A percentile compares a stretch with the other conserved stretches of the same genome.
Conservation (phyloP, 2,329 filamentous ascomycete species). For the Leptographium radiaticola region DNA sequence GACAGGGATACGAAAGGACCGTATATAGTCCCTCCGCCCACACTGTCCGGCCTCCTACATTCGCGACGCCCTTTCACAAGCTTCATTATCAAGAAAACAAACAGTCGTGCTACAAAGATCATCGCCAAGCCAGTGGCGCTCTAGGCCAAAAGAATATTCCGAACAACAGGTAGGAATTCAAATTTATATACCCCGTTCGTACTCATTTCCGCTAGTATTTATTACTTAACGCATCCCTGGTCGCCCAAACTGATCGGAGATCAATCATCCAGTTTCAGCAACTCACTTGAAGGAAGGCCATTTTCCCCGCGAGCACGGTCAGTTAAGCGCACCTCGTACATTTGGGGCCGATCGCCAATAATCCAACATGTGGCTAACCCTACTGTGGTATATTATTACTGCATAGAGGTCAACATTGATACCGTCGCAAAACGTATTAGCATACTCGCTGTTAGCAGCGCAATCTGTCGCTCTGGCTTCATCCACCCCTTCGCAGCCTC, state of each 20-base stretch:
- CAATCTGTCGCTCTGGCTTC: slow-evolving; percentile 13
- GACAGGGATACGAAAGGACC: slow-evolving; percentile 6
- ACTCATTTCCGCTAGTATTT: not conserved
- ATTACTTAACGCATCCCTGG: not conserved
- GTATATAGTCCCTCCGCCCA: slow-evolving; percentile 11
- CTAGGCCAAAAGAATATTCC: not conserved
- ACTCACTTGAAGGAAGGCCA: not conserved
- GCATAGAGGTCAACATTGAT: not conserved
- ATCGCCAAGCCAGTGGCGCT: slow-evolving; percentile 1
- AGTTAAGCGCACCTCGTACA: not conserved
- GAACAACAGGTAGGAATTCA: too few species aligned
- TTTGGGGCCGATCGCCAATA: not conserved
- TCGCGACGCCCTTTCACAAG: slow-evolving; percentile 7
- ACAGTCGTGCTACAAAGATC: slow-evolving; percentile 1
- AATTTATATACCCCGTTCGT: not conserved
- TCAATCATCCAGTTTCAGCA: not conserved
- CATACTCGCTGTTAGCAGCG: slow-evolving; percentile 5
- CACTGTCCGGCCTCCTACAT: slow-evolving; percentile 13
- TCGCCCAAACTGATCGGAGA: not conserved
- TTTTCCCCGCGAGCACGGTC: not conserved
- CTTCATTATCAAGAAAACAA: slow-evolving; percentile 2
- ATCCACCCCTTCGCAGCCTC: slow-evolving; percentile 9
- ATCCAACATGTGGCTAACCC: slow-evolving; percentile 1
- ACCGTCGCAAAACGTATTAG: not conserved
- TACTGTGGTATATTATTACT: slow-evolving; percentile 1